Base-by-base conservation (phyloP, 2,329 filamentous ascomycete genomes). In the Amauroascus niger region DNA sequence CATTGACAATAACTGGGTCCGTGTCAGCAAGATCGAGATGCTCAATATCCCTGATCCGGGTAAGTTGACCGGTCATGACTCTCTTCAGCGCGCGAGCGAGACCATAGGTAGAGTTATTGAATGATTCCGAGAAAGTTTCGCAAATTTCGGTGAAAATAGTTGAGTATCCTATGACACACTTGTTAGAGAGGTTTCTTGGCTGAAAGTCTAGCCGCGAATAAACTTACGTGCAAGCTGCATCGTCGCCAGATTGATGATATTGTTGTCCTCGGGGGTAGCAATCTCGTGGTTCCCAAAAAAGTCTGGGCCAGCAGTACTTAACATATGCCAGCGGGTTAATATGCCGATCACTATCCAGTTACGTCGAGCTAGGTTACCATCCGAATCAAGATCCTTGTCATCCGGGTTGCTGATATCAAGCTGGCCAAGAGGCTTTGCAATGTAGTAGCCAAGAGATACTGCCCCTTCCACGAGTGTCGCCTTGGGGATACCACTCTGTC, bases 401-500 rank as follows among this genome's bases (percentile, higher is more conserved):
- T 62, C 50, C 11, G 64, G 62, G 45, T 69, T 68, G 48, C 55
- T 54, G n/a, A 58, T 65, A 54, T 66, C 70, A 41, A 69, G 56
- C 48, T 72, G 69, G n/a, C 66, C 67, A 26, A 68, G 64, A 22
- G 54, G 62, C 55, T 71, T 71, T 1, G 66, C 69, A 54, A 73
- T 50, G 56, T 70, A 65, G 18, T 67, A 69, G 18, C 65, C 68
- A 40, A 72, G 63, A 54, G 67, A 68, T 43, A 60, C 66, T 1
- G 69, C 67, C 24, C 65, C 63, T 47, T 72, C 69, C n/a, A 71
- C 63, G n/a, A 73, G 57, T 1, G 62, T 65, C 18, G 65, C 63
- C 56, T 72, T 73, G 1, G 69, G 65, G 13, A 69, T 57, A n/a
- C 68, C 69, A 53, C 71, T 65, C 57, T 71, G 71, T 37, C 67